Conservation (phyloP, 495 filamentous ascomycete species). For the Penicillium goetzii region DNA sequence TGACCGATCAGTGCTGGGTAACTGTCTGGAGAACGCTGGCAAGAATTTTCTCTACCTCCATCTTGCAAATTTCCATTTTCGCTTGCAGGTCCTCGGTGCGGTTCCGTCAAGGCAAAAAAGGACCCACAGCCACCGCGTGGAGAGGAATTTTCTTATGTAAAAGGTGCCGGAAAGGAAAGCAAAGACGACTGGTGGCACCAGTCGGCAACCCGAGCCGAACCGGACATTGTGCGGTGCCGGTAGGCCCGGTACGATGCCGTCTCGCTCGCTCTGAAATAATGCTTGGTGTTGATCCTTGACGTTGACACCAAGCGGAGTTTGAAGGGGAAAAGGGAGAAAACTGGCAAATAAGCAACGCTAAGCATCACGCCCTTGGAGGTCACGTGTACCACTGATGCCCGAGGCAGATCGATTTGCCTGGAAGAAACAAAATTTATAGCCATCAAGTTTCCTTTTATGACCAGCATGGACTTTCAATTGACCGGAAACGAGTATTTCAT, state of each 20-base stretch:
- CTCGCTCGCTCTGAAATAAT: background rate
- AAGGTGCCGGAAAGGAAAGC: constrained; percentile 18
- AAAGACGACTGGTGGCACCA: constrained; percentile 8
- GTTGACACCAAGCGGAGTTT: background rate
- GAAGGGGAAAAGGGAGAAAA: no score
- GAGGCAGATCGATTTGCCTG: no score
- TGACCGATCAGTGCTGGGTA: background rate
- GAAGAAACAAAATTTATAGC: background rate
- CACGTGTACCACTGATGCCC: background rate
- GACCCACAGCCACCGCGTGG: constrained; percentile 18
- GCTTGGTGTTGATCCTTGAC: background rate
- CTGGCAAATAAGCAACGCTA: background rate
- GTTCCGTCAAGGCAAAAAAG: constrained; percentile 17
- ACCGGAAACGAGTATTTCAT: no score
- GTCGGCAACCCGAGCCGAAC: constrained; percentile 6
- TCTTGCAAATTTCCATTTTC: constrained; percentile 30
- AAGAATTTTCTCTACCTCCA: constrained; percentile 17
- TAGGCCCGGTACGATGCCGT: background rate
- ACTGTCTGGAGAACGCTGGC: constrained; percentile 1
- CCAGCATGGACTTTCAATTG: background rate
- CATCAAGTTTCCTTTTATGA: background rate
- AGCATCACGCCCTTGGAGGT: background rate
- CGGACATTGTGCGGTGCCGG: background rate
- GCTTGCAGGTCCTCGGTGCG: constrained; percentile 23
- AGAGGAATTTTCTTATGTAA: constrained; percentile 34